A percentile compares a stretch with the other conserved stretches of the same genome.
Evolutionary conservation across 192 early-diverging fungal species (phyloP).

Genomic region (Powellomyces hirtus): DNA sequence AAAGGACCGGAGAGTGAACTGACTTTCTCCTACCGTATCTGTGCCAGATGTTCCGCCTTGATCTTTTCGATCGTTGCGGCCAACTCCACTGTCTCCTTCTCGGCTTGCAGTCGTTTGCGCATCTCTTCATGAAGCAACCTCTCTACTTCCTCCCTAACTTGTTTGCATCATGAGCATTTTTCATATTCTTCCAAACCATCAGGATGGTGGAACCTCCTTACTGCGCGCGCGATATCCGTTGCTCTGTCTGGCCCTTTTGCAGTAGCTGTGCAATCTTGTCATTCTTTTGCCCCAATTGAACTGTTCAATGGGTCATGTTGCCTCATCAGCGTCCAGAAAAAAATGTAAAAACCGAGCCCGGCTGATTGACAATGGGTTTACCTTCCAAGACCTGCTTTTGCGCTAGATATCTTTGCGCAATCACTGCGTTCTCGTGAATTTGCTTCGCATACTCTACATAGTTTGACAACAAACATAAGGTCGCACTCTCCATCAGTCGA

Average conservation of each 20-base stretch:
- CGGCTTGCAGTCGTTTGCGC: slow-evolving; percentile 28
- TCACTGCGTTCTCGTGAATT: not conserved
- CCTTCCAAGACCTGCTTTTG: slow-evolving; percentile 18
- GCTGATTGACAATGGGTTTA: not conserved
- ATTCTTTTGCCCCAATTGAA: slow-evolving; percentile 39
- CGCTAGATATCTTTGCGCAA: not conserved
- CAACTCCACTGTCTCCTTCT: slow-evolving; percentile 21
- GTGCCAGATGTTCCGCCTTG: slow-evolving; percentile 23
- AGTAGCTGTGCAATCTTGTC: slow-evolving; percentile 40
- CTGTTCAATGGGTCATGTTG: slow-evolving; percentile 23
- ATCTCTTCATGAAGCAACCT: slow-evolving; percentile 42
- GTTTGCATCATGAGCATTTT: not conserved
- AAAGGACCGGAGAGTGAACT: not conserved
- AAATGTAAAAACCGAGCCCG: too few species aligned
- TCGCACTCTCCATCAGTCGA: too few species aligned
- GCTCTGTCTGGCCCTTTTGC: slow-evolving; percentile 26
- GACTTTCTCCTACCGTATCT: slow-evolving; percentile 17
- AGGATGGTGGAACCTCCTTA: slow-evolving; percentile 7
- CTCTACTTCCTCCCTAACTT: slow-evolving; percentile 46
- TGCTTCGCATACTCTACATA: not conserved
- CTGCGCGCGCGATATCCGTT: slow-evolving; percentile 26
- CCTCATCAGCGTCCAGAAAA: too few species aligned
- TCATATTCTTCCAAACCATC: not conserved
- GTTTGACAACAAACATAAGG: not conserved
- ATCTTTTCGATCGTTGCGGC: slow-evolving; percentile 11